phyloP scores from a whole-genome alignment of 805 yeast species.

The Starmerella asiatica region DNA sequence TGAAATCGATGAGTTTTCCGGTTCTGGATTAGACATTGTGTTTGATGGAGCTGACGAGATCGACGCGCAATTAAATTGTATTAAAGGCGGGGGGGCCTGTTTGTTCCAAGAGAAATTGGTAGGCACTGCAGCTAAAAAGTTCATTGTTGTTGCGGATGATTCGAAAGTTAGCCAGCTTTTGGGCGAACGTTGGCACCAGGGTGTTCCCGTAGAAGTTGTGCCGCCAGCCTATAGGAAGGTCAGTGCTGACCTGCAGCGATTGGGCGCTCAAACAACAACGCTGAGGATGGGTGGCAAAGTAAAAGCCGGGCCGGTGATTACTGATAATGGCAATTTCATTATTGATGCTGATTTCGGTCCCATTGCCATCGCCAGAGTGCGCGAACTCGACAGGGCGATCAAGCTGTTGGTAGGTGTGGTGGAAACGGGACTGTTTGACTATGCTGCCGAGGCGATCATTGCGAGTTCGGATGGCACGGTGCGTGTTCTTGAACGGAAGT shows the following conservation, averaged over 20 bases:
- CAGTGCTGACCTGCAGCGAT: constrained; percentile 39
- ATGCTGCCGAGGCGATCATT: constrained; percentile 69
- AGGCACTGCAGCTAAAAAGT: constrained; percentile 61
- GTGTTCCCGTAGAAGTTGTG: constrained; percentile 91
- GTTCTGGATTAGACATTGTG: constrained; percentile 71
- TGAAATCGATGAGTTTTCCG: constrained; percentile 55
- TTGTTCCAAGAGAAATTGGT: constrained; percentile 91
- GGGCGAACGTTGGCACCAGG: constrained; percentile 75
- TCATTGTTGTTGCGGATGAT: constrained; percentile 83
- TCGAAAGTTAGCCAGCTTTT: constrained; percentile 63
- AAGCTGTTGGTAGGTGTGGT: constrained; percentile 82
- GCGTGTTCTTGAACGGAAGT: constrained; percentile 6
- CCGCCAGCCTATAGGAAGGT: constrained; percentile 79
- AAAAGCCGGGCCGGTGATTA: constrained; percentile 93
- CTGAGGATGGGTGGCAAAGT: constrained; percentile 80
- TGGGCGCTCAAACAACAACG: constrained; percentile 52
- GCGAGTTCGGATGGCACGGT: constrained; percentile 71
- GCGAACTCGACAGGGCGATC: constrained; percentile 46
- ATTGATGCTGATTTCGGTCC: constrained; percentile 88
- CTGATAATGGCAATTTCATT: constrained; percentile 88
- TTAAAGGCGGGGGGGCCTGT: constrained; percentile 99
- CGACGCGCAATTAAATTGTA: constrained; percentile 64
- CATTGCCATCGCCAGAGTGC: constrained; percentile 36
- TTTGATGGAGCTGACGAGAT: constrained; percentile 99
- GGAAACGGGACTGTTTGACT: constrained; percentile 79